Evolutionary conservation across 345 rosid species (phyloP), one percentile per base, ranked within the genome.

Genomic region (Rhodamnia rubescens): DNA sequence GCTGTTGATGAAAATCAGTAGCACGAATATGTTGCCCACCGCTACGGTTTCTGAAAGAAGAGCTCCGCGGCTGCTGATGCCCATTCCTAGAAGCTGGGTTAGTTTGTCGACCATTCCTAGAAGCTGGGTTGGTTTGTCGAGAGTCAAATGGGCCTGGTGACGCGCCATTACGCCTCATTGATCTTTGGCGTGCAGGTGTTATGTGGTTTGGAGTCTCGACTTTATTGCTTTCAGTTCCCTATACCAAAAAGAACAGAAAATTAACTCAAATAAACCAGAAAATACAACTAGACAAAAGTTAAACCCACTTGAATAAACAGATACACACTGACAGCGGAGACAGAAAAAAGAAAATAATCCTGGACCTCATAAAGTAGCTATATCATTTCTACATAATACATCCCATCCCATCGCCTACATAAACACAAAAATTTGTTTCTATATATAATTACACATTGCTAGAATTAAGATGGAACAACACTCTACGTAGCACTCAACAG

Each of bases 1-100:
- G 93, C 57, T 94, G 97, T 83, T 92, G 98, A 86, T 93, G 95
- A 85, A 93, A 92, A 88, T 94, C 93, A 88, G 92, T 91, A 64
- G 91, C 93, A 53, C 93, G 91, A 9, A 89, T 80, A 90, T 92
- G 92, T 13, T 86, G 86, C 24, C 92, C 91, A 40, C 91, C 85
- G 87, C 93, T 93, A 47, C 93, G 98, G 87, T 86, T 91, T 88
- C 95, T 92, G 84, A 89, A 91, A 7, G 97, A 91, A 89, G 89
- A 95, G 56, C 95, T 57, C 55, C 82, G 96, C 15, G 84, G 95
- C 80, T 94, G 92, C 44, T 86, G 90, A 83, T 93, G 95, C 85
- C 94, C 95, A 86, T 84, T 88, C 84, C 93, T 90, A 61, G 93
- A 89, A 89, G 92, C 92, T 88, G 90, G 85, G 82, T 85, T 87